Evolutionary conservation across 2,329 filamentous ascomycete species (phyloP).

Genomic region (Fusarium transvaalense): DNA sequence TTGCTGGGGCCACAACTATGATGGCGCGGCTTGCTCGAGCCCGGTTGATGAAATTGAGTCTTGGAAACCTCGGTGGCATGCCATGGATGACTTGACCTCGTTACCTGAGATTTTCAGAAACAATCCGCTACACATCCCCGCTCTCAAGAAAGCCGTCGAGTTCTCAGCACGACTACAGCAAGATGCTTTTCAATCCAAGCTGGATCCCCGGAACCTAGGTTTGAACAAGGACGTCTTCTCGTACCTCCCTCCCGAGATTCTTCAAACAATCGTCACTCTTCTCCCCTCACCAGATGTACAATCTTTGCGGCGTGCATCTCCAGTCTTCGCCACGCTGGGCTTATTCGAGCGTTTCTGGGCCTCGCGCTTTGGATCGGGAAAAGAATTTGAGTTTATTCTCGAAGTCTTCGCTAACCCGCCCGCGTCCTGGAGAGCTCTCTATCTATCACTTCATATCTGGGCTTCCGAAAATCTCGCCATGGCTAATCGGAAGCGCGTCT

Average conservation of each 20-base stretch:
- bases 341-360: slow-evolving; percentile 30
- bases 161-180: neutral
- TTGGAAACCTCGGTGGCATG: neutral
- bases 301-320: slow-evolving; percentile 32
- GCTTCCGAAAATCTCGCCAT: neutral
- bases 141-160: slow-evolving; percentile 3
- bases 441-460: slow-evolving; percentile 1
- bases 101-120: neutral
- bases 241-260: slow-evolving; percentile 22
- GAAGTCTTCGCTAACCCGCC: slow-evolving; percentile 10
- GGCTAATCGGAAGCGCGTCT: neutral
- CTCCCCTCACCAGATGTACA: slow-evolving; percentile 16
- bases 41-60: no score
- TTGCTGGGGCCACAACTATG: slow-evolving; percentile 38
- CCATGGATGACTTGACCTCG: no score
- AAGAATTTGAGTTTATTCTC: slow-evolving; percentile 23
- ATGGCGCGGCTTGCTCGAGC: neutral
- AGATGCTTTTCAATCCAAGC: slow-evolving; percentile 8
- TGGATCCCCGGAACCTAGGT: neutral
- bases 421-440: slow-evolving; percentile 19
- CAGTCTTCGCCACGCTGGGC: slow-evolving; percentile 17
- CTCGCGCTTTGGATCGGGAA: slow-evolving; percentile 22
- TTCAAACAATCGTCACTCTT: slow-evolving; percentile 13
- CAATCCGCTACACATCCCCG: slow-evolving; percentile 18
- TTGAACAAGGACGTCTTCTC: slow-evolving; percentile 19